phyloP scores from a whole-genome alignment of 306 rosid genomes.

The Potentilla sterilis region DNA sequence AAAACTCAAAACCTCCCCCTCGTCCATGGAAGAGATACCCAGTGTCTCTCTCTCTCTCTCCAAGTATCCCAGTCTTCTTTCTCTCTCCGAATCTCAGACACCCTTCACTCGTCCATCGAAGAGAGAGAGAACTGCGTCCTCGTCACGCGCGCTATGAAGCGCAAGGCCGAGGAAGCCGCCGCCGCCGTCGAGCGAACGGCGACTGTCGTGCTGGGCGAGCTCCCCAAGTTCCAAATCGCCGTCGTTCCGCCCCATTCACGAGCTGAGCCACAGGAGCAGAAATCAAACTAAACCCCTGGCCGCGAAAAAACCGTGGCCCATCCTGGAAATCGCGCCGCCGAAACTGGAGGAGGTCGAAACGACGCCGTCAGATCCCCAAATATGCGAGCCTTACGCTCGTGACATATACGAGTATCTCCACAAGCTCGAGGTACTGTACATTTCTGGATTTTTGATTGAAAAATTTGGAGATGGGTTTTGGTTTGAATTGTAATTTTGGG shows the following conservation, averaged over 20 bases:
- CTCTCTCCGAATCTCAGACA: neutral
- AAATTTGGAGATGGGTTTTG: neutral
- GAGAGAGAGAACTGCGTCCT: constrained; percentile 26
- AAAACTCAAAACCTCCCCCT: too few relatives aligned
- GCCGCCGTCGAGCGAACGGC: constrained; percentile 21
- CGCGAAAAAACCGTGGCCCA: constrained; percentile 16
- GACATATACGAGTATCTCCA: constrained; percentile 75
- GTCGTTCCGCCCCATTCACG: neutral
- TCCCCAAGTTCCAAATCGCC: constrained; percentile 29
- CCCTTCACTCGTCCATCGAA: constrained; percentile 8
- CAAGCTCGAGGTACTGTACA: constrained; percentile 52
- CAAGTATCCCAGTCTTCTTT: neutral
- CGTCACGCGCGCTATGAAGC: constrained; percentile 30
- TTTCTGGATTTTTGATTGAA: neutral
- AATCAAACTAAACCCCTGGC: constrained; percentile 16
- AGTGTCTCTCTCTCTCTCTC: neutral
- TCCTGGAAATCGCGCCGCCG: neutral
- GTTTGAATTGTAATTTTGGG: neutral
- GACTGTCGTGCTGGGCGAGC: constrained; percentile 52
- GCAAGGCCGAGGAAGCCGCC: constrained; percentile 17
- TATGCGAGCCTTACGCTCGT: constrained; percentile 55
- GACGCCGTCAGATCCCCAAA: constrained; percentile 48
- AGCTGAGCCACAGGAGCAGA: constrained; percentile 19
- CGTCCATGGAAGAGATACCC: too few relatives aligned
- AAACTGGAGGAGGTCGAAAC: neutral